A percentile compares a stretch with the other conserved stretches of the same genome.
phyloP scores from a whole-genome alignment of 352 stramenopile genomes.

The Phytophthora meadii region DNA sequence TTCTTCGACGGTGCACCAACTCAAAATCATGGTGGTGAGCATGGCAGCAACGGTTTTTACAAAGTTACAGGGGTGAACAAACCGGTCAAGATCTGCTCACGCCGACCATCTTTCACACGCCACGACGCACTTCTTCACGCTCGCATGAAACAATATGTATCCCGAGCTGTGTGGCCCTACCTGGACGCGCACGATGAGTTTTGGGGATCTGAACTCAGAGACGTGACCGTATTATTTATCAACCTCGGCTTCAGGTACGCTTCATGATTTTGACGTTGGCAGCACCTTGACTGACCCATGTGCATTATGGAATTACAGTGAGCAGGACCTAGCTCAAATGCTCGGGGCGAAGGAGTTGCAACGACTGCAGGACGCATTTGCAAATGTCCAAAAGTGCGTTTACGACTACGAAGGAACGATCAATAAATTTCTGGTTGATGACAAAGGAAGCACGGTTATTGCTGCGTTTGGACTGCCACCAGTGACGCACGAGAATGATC shows the following conservation, averaged over 20 bases:
- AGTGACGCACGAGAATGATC: conserved; percentile 93
- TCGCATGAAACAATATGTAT: conserved; percentile 93
- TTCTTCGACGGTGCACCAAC: conserved; percentile 71
- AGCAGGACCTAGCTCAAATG: conserved; percentile 83
- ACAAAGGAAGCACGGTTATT: conserved; percentile 95
- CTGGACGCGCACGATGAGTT: conserved; percentile 93
- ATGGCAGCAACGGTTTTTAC: conserved; percentile 43
- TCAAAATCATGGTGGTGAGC: conserved; percentile 10
- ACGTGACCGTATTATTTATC: conserved; percentile 94
- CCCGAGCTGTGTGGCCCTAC: conserved; percentile 92
- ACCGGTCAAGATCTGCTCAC: conserved; percentile 72
- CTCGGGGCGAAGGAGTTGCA: conserved; percentile 73
- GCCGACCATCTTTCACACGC: conserved; percentile 74
- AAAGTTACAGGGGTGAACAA: conserved; percentile 65
- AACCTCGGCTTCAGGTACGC: conserved; percentile 91
- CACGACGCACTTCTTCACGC: conserved; percentile 84
- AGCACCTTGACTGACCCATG: background rate
- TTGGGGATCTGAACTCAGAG: conserved; percentile 92
- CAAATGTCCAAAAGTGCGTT: conserved; percentile 88
- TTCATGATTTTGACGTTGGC: background rate
- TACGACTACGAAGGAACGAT: conserved; percentile 96
- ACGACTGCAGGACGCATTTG: conserved; percentile 81
- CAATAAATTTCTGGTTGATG: conserved; percentile 97
- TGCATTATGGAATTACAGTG: conserved; percentile 32
- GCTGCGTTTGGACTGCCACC: conserved; percentile 93